Conservation (phyloP, 257 asterid species). For the Fraxinus excelsior region DNA sequence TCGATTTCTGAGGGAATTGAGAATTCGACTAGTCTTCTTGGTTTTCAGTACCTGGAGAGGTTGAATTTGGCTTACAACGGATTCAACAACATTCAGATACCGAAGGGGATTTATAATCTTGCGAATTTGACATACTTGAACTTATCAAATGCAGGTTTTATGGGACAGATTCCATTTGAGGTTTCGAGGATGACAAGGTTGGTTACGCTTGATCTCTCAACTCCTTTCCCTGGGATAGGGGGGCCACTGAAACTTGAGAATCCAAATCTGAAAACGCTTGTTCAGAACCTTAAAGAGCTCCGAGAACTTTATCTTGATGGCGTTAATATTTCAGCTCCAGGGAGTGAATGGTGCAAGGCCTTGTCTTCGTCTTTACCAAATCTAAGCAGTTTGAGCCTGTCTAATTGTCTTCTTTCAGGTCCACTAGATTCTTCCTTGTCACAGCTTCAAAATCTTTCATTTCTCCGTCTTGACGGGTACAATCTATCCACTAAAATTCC, state of each 20-base stretch:
- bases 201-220: slow-evolving; percentile 33
- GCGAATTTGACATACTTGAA: slow-evolving; percentile 28
- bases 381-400: slow-evolving; percentile 30
- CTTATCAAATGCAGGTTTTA: slow-evolving; percentile 27
- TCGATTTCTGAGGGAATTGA: slow-evolving; percentile 12
- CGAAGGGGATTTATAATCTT: slow-evolving; percentile 20
- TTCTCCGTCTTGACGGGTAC: slow-evolving; percentile 8
- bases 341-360: slow-evolving; percentile 25
- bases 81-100: slow-evolving; percentile 14
- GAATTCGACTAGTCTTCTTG: slow-evolving; percentile 18
- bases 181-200: slow-evolving; percentile 26
- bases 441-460: slow-evolving; percentile 2
- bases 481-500: slow-evolving; percentile 7
- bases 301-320: slow-evolving; percentile 36
- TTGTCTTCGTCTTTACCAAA: slow-evolving; percentile 33
- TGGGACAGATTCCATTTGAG: slow-evolving; percentile 25
- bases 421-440: slow-evolving; percentile 28
- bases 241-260: slow-evolving; percentile 14
- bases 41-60: slow-evolving; percentile 25
- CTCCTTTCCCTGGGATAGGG: not conserved
- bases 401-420: slow-evolving; percentile 22
- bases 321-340: slow-evolving; percentile 26
- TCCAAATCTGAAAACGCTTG: slow-evolving; percentile 25
- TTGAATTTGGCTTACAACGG: slow-evolving; percentile 32
- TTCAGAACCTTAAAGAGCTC: slow-evolving; percentile 28